These are phyloP conservation scores for Saturnispora diversa DNA, from an alignment of 805 yeast genomes.

Conservation along the genomic window DNA sequence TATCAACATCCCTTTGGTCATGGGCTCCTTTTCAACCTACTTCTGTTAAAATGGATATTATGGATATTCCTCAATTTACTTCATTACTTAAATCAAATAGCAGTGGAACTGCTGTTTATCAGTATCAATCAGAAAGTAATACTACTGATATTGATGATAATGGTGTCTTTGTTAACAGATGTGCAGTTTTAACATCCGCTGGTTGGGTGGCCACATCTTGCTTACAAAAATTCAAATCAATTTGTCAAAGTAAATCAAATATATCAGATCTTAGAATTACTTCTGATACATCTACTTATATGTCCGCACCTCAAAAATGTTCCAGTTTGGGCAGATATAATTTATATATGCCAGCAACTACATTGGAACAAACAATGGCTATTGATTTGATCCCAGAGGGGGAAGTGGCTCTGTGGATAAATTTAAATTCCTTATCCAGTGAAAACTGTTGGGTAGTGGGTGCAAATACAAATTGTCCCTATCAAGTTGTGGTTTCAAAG, in stretches of 20 bases:
- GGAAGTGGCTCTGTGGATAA: slow-evolving; percentile 59
- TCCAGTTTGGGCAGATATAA: slow-evolving; percentile 23
- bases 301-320: slow-evolving; percentile 32
- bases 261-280: slow-evolving; percentile 40
- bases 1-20: slow-evolving; percentile 52
- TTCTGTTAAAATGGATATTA: slow-evolving; percentile 8
- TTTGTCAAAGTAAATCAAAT: slow-evolving; percentile 43
- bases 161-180: slow-evolving; percentile 27
- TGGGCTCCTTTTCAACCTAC: slow-evolving; percentile 60
- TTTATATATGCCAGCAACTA: slow-evolving; percentile 43
- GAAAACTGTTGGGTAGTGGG: slow-evolving; percentile 88
- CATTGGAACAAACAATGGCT: slow-evolving; percentile 37
- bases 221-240: slow-evolving; percentile 40
- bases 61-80: background rate
- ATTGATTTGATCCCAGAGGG: slow-evolving; percentile 15
- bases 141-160: slow-evolving; percentile 16
- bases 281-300: slow-evolving; percentile 33
- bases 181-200: slow-evolving; percentile 32
- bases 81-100: background rate
- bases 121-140: slow-evolving; percentile 1
- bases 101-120: background rate
- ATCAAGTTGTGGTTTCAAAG: slow-evolving; percentile 45
- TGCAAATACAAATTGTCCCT: slow-evolving; percentile 70
- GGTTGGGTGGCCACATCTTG: slow-evolving; percentile 72
- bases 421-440: slow-evolving; percentile 68